Percentiles rank a stretch among this genome's conserved stretches.
These are phyloP conservation scores for Candida loeiensis DNA, from an alignment of 805 yeast species.

Conservation along the genomic window DNA sequence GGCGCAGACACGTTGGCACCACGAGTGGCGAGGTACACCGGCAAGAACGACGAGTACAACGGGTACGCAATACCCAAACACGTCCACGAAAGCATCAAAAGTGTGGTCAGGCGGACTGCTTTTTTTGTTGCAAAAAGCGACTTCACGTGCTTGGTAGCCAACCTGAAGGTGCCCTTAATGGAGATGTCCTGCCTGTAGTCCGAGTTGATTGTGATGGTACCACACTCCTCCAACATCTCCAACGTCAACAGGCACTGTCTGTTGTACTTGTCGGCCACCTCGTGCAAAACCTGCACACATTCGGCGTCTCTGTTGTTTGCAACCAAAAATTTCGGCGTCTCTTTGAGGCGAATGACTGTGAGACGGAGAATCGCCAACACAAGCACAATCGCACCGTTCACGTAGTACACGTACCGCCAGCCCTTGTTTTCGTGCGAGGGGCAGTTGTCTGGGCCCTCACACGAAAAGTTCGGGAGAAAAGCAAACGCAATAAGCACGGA, in stretches of 20 bases:
- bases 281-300: conserved; percentile 41
- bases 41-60: conserved; percentile 51
- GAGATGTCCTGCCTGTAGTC: conserved; percentile 16
- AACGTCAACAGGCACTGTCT: conserved; percentile 20
- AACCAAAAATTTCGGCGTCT: conserved; percentile 55
- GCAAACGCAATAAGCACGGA: conserved; percentile 55
- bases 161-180: conserved; percentile 7
- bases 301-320: conserved; percentile 51
- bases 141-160: conserved; percentile 10
- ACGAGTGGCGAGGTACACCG: conserved; percentile 33
- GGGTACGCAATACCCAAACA: conserved; percentile 56
- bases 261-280: conserved; percentile 35
- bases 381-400: conserved; percentile 46
- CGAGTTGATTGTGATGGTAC: conserved; percentile 16
- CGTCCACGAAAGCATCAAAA: conserved; percentile 16
- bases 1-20: conserved; percentile 47
- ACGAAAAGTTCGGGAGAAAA: conserved; percentile 47
- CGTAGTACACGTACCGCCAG: conserved; percentile 55
- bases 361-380: conserved; percentile 34
- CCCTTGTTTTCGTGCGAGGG: conserved; percentile 49
- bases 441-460: conserved; percentile 41
- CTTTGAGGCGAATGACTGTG: conserved; percentile 37
- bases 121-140: conserved; percentile 13
- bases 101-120: conserved; percentile 8
- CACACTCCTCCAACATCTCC: conserved; percentile 21